A percentile compares a stretch with the other conserved stretches of the same genome.
Evolutionary conservation across 208 protist species (phyloP).

Genomic region (Novymonas esmeraldas): DNA sequence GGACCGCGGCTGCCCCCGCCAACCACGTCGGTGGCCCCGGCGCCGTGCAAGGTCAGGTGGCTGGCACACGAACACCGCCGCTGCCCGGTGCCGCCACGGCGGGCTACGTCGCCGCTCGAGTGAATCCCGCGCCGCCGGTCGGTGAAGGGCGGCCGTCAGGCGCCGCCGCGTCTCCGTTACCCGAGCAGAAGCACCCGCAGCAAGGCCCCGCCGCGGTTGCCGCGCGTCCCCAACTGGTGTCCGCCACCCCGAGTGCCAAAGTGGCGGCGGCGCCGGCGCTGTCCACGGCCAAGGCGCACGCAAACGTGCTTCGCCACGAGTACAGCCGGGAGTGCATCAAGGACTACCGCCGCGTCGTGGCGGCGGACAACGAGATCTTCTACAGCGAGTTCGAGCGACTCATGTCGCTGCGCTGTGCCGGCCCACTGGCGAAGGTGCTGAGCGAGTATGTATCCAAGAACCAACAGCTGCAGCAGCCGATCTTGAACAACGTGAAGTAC

Average conservation of each 20-base stretch:
- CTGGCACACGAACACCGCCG: background rate
- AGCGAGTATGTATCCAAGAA: constrained; percentile 53
- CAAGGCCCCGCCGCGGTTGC: background rate
- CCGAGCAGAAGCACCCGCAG: no score
- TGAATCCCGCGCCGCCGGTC: background rate
- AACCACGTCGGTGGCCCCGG: background rate
- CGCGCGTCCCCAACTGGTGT: background rate
- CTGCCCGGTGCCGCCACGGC: background rate
- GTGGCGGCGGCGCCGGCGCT: background rate
- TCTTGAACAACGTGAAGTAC: constrained; percentile 26
- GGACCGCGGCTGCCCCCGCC: background rate
- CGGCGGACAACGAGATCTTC: constrained; percentile 67
- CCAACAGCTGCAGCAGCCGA: constrained; percentile 34
- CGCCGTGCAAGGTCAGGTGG: background rate
- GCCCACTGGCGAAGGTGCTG: constrained; percentile 46
- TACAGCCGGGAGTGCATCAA: constrained; percentile 67
- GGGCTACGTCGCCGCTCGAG: background rate
- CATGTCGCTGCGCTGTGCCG: constrained; percentile 44
- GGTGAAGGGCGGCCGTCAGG: no score
- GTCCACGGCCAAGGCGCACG: background rate
- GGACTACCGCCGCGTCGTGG: constrained; percentile 64
- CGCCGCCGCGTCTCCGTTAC: no score
- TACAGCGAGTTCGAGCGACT: constrained; percentile 70
- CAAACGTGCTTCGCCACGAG: constrained; percentile 40
- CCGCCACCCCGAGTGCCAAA: background rate